These are phyloP conservation scores for Metschnikowia henanensis DNA, from an alignment of 805 yeast genomes.

Conservation along the genomic window DNA sequence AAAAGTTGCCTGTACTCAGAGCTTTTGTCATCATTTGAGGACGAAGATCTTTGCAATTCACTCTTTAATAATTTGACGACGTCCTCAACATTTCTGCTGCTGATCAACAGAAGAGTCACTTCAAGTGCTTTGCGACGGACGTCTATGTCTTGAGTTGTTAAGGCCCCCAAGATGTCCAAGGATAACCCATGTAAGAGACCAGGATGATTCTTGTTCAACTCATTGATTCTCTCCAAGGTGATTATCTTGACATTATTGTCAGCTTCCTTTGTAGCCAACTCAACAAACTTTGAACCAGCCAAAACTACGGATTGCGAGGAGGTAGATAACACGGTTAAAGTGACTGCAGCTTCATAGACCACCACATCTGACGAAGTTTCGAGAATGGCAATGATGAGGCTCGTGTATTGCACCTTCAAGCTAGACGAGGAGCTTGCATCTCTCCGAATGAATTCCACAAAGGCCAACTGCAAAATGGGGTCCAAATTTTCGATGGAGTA, in stretches of 20 bases:
- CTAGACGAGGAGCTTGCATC: slow-evolving; percentile 56
- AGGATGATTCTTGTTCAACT: slow-evolving; percentile 69
- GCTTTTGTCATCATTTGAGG: slow-evolving; percentile 73
- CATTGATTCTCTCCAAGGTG: slow-evolving; percentile 82
- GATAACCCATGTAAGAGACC: slow-evolving; percentile 83
- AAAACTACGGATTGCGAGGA: slow-evolving; percentile 67
- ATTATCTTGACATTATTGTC: slow-evolving; percentile 94
- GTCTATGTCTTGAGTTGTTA: slow-evolving; percentile 86
- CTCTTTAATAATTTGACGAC: slow-evolving; percentile 90
- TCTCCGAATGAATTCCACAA: slow-evolving; percentile 86
- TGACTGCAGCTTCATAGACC: slow-evolving; percentile 87
- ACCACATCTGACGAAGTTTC: slow-evolving; percentile 73
- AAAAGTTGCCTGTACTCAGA: slow-evolving; percentile 86
- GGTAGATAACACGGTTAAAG: slow-evolving; percentile 59
- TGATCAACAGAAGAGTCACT: slow-evolving; percentile 75
- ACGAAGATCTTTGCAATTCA: slow-evolving; percentile 76
- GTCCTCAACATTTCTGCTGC: slow-evolving; percentile 90
- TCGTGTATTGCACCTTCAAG: slow-evolving; percentile 69
- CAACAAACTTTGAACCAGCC: slow-evolving; percentile 85
- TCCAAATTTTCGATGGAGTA: slow-evolving; percentile 64
- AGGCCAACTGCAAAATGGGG: slow-evolving; percentile 82
- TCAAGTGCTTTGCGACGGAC: slow-evolving; percentile 87
- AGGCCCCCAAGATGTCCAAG: slow-evolving; percentile 81
- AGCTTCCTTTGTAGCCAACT: slow-evolving; percentile 87
- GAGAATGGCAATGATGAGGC: slow-evolving; percentile 68